phyloP scores from a whole-genome alignment of 176 grass and related monocot species.

The Aegilops bicornis region DNA sequence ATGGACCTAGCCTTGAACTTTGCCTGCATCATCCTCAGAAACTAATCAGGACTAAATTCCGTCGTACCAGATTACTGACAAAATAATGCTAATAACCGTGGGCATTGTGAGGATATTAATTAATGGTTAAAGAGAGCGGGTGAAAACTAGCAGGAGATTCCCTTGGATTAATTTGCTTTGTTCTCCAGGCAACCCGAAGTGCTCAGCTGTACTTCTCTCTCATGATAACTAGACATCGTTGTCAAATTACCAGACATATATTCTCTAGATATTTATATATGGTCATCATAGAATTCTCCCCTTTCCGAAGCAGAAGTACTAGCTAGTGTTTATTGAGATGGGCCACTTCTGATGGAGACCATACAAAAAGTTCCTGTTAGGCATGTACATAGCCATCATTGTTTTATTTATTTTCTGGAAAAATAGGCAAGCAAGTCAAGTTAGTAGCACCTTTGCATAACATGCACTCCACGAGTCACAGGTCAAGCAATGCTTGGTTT shows the following conservation, averaged over 20 bases:
- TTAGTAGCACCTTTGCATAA: neutral
- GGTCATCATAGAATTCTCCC: neutral
- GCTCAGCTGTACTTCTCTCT: neutral
- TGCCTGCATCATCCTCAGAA: conserved; percentile 28
- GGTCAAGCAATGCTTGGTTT: neutral
- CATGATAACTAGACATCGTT: no score
- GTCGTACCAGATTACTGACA: neutral
- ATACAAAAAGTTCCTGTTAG: neutral
- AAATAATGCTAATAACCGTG: neutral
- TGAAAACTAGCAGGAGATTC: neutral
- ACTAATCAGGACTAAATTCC: neutral
- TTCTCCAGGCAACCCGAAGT: conserved; percentile 6
- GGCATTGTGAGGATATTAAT: neutral
- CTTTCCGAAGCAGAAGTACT: neutral
- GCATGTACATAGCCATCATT: neutral
- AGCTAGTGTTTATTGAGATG: neutral
- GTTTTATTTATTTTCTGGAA: neutral
- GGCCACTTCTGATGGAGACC: neutral
- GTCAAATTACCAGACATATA: neutral
- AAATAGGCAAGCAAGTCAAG: neutral
- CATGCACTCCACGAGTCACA: neutral
- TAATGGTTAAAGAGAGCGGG: neutral
- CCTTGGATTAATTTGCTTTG: neutral
- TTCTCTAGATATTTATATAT: neutral
- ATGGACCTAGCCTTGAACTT: conserved; percentile 48